Base-by-base conservation (phyloP, 768 basidiomycete genomes). In the Chalciporus sphaerocephalus region DNA sequence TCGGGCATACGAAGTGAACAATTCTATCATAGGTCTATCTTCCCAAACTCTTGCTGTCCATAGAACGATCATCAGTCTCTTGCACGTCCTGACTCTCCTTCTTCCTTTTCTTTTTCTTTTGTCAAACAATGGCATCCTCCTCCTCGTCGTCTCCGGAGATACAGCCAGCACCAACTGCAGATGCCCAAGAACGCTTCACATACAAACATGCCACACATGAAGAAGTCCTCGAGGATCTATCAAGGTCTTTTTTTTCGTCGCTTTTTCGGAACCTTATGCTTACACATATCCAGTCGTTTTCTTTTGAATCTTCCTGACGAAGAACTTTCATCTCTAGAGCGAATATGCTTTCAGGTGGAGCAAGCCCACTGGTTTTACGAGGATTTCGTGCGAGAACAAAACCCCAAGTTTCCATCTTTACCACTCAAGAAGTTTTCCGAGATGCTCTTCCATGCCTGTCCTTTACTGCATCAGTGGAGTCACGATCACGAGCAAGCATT, bases 291-390 rank as follows among this genome's bases (percentile, higher is more conserved):
- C 53, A 95, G 92, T 65, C 91, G 96, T 40, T 98, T 98, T 65
- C 90, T 99, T 55, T 77, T 98, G 54, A 98, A 98, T 67, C 81
- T 99, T 49, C 95, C 96, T 17, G 85, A 88, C 52, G 87, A 89
- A 62, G 96, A 99, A 70, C 80, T 95, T 45, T 79, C 81, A 39
- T 92, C 88, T 13, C 74, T 95, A 44, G 94, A 96, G 61, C 82
- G 96, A 48, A 83, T 98, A 57, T 97, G 92, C 70, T 99, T 98
- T 70, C 95, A 98, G 69, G 91, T 98, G 50, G 96, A 99, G 68
- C 94, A 98, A 77, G 96, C 95, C n/a, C 95, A 97, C 64, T 99
- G 95, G 95, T 99, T 91, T 67, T 99, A 99, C 59, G 96, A 98
- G 73, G 96, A 99, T 66, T 98, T 96, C 57, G 83, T 98, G 52